A percentile compares a stretch with the other conserved stretches of the same genome.
Evolutionary conservation across 2,329 filamentous ascomycete genomes (phyloP).

Genomic region (Aureobasidium pullulans): DNA sequence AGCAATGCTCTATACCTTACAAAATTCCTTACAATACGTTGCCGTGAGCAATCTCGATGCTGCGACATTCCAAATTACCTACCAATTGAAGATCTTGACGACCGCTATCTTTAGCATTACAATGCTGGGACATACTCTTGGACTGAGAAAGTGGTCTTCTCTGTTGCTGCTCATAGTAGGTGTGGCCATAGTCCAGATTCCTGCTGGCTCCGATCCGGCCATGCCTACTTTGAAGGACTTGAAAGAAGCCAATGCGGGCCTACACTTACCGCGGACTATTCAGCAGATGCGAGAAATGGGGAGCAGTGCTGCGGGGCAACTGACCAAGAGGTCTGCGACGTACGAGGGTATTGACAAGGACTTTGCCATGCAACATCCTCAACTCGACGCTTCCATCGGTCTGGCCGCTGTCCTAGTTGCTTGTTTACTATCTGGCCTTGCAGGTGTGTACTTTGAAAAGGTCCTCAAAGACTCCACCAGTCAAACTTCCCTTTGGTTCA

Average conservation of each 20-base stretch:
- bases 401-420: slow-evolving; percentile 70
- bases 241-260: slow-evolving; percentile 48
- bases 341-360: slow-evolving; percentile 79
- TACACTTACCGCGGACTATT: slow-evolving; percentile 70
- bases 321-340: slow-evolving; percentile 70
- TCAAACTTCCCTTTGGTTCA: slow-evolving; percentile 77
- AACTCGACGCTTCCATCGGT: slow-evolving; percentile 73
- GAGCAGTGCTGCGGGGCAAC: slow-evolving; percentile 40
- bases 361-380: slow-evolving; percentile 42
- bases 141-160: slow-evolving; percentile 69
- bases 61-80: slow-evolving; percentile 86
- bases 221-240: slow-evolving; percentile 53
- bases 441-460: slow-evolving; percentile 84
- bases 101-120: slow-evolving; percentile 80
- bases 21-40: slow-evolving; percentile 90
- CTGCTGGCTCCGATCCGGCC: slow-evolving; percentile 48
- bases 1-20: slow-evolving; percentile 78
- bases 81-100: slow-evolving; percentile 89
- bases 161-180: slow-evolving; percentile 73
- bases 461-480: slow-evolving; percentile 77
- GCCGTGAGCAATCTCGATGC: slow-evolving; percentile 86
- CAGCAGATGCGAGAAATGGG: slow-evolving; percentile 65
- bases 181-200: slow-evolving; percentile 78
- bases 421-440: slow-evolving; percentile 73
- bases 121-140: slow-evolving; percentile 64